Evolutionary conservation across 108 stramenopile species (phyloP), one percentile per base, ranked within the genome.

Genomic region (Pseudonitzschia pungens): DNA sequence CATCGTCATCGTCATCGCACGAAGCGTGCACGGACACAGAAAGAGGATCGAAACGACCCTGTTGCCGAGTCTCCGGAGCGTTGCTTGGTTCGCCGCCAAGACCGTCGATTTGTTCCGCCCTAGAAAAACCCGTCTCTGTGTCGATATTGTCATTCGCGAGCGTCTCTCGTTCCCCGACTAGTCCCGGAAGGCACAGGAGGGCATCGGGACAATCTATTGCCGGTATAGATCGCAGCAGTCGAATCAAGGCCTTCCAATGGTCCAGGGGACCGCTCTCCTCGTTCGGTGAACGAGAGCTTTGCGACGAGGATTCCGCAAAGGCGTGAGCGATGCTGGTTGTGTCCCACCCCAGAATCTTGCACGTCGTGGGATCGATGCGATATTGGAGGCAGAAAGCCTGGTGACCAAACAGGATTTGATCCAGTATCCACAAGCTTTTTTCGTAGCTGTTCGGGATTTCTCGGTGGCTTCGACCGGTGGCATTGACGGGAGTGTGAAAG

Each of bases 1-100:
- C n/a, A n/a, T n/a, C n/a, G n/a, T n/a, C n/a, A 60, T 21, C 16
- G 20, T 50, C 65, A 7, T 74, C 51, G 22, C 56, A 65, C 1
- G 76, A 60, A 26, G 70, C 76, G 67, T 80, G 79, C 27, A 80
- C 69, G 27, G 79, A 80, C 4, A 73, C 79, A 32, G 79, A 80
- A 45, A 40, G 64, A 7, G 64, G 59, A 43, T 60, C 65, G 6
- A 60, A 26, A n/a, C 53, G 33, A 16, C 22, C 27, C 16, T 44
- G 44, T 1, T 43, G 56, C 0, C 26, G 45, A 21, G 56, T 16
- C 22, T 67, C 42, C 2, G 18, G 69, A 65, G 54, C 31, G 5
- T 60, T 63, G 7, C 10, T 55, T 55, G 3, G 5, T 55, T 55
- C 54, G 21, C 20, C 54, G 21, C 20, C 24, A 55, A 6, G 70